These are phyloP conservation scores for Coemansia sp. DNA, from an alignment of 192 early-diverging fungal genomes.

Conservation along the genomic window DNA sequence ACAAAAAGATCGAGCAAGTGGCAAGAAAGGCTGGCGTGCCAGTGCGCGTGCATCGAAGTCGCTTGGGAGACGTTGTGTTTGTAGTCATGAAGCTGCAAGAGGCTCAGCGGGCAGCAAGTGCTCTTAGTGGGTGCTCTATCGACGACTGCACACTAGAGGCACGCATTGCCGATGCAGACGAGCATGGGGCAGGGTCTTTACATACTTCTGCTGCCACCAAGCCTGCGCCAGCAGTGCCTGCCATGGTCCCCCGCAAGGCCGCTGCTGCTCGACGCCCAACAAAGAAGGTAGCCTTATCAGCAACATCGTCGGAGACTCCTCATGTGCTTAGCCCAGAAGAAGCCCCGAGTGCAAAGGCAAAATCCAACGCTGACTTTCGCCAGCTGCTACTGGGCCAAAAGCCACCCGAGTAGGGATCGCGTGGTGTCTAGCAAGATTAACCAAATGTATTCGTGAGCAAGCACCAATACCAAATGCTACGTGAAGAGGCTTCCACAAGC, in stretches of 20 bases:
- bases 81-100: constrained; percentile 23
- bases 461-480: not conserved
- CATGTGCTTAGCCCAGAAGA: not conserved
- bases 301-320: not conserved
- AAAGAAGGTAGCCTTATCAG: constrained; percentile 14
- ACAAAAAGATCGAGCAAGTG: constrained; percentile 35
- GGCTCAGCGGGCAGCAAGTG: constrained; percentile 15
- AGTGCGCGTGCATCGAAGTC: constrained; percentile 30
- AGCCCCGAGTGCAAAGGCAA: not conserved
- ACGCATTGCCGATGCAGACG: not conserved
- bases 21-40: constrained; percentile 22
- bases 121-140: constrained; percentile 20
- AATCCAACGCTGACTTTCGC: constrained; percentile 40
- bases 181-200: not conserved
- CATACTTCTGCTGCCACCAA: not conserved
- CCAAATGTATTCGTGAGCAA: not conserved
- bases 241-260: constrained; percentile 23
- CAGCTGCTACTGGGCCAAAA: constrained; percentile 13
- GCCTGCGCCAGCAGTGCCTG: not conserved
- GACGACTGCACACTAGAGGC: constrained; percentile 18
- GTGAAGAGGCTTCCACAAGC: too few species aligned
- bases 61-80: constrained; percentile 24
- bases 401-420: not conserved
- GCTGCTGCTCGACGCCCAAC: constrained; percentile 18
- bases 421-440: not conserved